Percentiles rank a stretch among this genome's conserved stretches.
These are phyloP conservation scores for Grigorovia humatica DNA, from an alignment of 805 yeast genomes.

Conservation along the genomic window DNA sequence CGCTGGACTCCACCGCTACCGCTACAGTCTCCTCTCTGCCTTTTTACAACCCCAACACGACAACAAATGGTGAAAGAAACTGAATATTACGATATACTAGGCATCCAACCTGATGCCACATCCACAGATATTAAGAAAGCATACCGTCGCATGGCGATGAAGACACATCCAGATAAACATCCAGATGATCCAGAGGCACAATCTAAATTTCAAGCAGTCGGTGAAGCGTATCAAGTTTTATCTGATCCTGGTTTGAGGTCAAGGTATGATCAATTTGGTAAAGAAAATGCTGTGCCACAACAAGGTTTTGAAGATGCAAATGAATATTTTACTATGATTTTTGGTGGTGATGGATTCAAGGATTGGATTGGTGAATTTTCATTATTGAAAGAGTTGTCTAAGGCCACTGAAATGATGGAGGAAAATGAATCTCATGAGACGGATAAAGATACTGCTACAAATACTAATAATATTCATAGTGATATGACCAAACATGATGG, in stretches of 20 bases:
- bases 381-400: slow-evolving; percentile 50
- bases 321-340: slow-evolving; percentile 74
- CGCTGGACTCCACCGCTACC: too few species aligned
- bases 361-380: slow-evolving; percentile 75
- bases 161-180: slow-evolving; percentile 91
- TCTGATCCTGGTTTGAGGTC: slow-evolving; percentile 61
- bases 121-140: slow-evolving; percentile 85
- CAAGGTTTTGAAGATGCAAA: slow-evolving; percentile 76
- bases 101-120: slow-evolving; percentile 58
- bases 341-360: slow-evolving; percentile 72
- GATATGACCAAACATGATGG: slow-evolving; percentile 30
- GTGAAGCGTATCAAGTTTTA: slow-evolving; percentile 67
- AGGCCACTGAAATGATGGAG: slow-evolving; percentile 42
- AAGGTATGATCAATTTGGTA: slow-evolving; percentile 78
- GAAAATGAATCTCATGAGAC: slow-evolving; percentile 17
- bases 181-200: slow-evolving; percentile 92
- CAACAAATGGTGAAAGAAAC: slow-evolving; percentile 91
- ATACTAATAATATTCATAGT: slow-evolving; percentile 6
- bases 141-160: slow-evolving; percentile 81
- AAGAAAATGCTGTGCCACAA: slow-evolving; percentile 58
- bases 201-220: slow-evolving; percentile 66
- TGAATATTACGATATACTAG: slow-evolving; percentile 73
- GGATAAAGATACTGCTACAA: slow-evolving; percentile 8
- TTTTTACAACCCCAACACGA: neutral
- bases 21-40: neutral